phyloP scores from a whole-genome alignment of 106 monocot genomes.

The Posidonia australis region DNA sequence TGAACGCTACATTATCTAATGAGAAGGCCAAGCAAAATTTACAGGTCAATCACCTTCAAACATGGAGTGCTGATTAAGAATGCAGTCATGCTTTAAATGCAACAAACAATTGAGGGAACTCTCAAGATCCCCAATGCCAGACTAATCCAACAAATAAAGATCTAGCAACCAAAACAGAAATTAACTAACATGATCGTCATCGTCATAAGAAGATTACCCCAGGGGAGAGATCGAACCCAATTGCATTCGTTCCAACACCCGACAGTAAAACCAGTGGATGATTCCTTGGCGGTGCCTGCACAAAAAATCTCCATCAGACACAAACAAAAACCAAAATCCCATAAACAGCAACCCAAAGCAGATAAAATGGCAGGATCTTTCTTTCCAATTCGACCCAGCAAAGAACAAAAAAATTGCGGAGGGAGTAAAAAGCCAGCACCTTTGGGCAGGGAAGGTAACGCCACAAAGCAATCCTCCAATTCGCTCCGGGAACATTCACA shows the following conservation, averaged over 20 bases:
- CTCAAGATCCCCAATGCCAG: too few species aligned
- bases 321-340: neutral
- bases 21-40: too few species aligned
- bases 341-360: neutral
- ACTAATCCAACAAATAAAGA: too few species aligned
- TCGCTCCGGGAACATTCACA: slow-evolving; percentile 44
- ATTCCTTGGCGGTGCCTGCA: slow-evolving; percentile 79
- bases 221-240: slow-evolving; percentile 92
- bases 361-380: neutral
- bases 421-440: slow-evolving; percentile 15
- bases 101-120: too few species aligned
- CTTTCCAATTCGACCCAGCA: neutral
- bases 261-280: slow-evolving; percentile 89
- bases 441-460: slow-evolving; percentile 40
- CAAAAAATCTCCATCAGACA: neutral
- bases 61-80: too few species aligned
- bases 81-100: too few species aligned
- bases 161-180: neutral
- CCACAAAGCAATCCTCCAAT: slow-evolving; percentile 75
- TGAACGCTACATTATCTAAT: too few species aligned
- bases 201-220: slow-evolving; percentile 31
- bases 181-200: neutral
- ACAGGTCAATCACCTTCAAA: too few species aligned
- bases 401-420: neutral
- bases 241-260: slow-evolving; percentile 83